phyloP scores from a whole-genome alignment of 1,284 basidiomycete species.

The Sporisorium scitamineum region DNA sequence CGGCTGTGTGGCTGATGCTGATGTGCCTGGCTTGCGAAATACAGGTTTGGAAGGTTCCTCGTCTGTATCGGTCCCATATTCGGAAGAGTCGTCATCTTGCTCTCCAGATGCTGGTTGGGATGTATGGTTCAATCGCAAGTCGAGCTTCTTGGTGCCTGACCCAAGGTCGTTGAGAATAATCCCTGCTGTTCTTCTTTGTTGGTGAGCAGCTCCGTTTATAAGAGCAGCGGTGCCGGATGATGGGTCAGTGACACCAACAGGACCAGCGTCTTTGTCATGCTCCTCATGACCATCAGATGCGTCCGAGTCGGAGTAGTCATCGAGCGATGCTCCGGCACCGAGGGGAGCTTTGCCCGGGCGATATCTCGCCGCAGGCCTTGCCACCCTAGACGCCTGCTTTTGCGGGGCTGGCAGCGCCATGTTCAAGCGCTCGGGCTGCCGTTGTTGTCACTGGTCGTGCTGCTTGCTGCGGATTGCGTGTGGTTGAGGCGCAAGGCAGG shows the following conservation, averaged over 20 bases:
- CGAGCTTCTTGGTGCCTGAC: constrained; percentile 30
- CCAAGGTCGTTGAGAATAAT: constrained; percentile 18
- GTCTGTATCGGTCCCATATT: constrained; percentile 75
- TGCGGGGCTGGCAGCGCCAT: constrained; percentile 22
- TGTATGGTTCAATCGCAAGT: constrained; percentile 18
- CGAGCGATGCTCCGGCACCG: constrained; percentile 21
- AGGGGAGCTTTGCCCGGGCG: constrained; percentile 65
- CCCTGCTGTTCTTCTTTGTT: constrained; percentile 21
- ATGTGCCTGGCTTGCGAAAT: constrained; percentile 40
- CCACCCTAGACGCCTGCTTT: constrained; percentile 26
- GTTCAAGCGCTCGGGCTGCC: not conserved
- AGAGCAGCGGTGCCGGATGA: constrained; percentile 23
- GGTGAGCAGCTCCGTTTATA: not conserved
- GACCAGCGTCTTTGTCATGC: not conserved
- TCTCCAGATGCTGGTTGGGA: not conserved
- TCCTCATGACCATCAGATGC: constrained; percentile 9
- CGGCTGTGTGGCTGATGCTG: constrained; percentile 3
- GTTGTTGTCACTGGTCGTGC: not conserved
- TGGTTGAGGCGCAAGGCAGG: not conserved
- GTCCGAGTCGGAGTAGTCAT: constrained; percentile 46
- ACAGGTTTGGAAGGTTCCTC: constrained; percentile 49
- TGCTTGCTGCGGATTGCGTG: not conserved
- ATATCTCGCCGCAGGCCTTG: constrained; percentile 63
- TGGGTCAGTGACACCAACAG: constrained; percentile 1
- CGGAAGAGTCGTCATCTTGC: constrained; percentile 45